Base-by-base conservation (phyloP, 2,329 filamentous ascomycete species). In the Microsporum audouinii region DNA sequence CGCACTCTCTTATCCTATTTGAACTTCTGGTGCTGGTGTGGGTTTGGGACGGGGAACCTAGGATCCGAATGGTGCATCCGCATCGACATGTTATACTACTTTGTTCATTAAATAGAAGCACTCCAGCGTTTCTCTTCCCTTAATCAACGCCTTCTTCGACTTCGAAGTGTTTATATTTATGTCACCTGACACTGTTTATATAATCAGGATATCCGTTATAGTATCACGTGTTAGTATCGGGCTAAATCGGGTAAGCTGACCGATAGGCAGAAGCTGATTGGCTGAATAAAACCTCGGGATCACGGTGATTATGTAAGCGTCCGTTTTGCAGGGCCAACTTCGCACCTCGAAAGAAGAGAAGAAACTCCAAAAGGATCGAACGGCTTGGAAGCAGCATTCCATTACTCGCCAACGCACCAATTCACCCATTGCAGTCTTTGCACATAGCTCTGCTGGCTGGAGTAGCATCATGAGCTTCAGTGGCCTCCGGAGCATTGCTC, bases 401-500 rank as follows among this genome's bases (percentile, higher is more conserved):
- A 12, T 47, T 27, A 41, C 62, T 49, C 55, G 59, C 38, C 55
- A 56, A 45, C 43, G 45, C 61, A 59, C 27, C 56, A 39, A 57
- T 60, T 62, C 53, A 63, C 61, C 57, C 47, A 60, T 65, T 66
- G 66, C 7, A 53, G 34, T 45, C 39, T 51, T 43, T 57, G 59
- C 34, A 43, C 43, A 53, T 41, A 39, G 45, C 27, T 56, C 41
- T 62, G 49, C 55, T 55, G 33, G 57, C 45, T 61, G 31, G 23
- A 47, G 69, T 68, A 68, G 65, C 72, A 78, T 69, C 67, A 80
- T 80, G 78, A 78, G 76, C 73, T 79, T 77, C 66, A 67, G 75
- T 67, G 73, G 76, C 69, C 71, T 78, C 70, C 76, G 78, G 76
- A 80, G 76, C 73, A 68, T 80, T 67, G 72, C 76, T 75, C 76